Conservation (phyloP, 371 early-diverging fungal species). For the Funneliformis caledonium region DNA sequence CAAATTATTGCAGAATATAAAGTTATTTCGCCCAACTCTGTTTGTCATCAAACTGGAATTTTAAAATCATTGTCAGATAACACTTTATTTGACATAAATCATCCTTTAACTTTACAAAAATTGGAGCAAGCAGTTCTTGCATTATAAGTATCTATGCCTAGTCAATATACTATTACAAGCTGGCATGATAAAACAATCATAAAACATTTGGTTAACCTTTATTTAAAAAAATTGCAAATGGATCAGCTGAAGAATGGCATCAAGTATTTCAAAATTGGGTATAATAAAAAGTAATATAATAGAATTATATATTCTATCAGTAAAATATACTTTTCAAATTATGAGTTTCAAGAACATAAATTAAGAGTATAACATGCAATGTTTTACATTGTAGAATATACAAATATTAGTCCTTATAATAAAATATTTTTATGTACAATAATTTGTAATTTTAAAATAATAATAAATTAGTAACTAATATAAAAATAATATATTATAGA, state of each 20-base stretch:
- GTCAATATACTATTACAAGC: background rate
- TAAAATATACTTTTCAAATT: background rate
- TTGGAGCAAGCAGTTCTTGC: background rate
- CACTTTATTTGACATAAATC: background rate
- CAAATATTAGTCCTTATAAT: background rate
- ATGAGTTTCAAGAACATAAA: background rate
- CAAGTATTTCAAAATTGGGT: background rate
- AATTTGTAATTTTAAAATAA: too few relatives aligned
- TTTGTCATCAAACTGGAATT: background rate
- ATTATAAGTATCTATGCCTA: background rate
- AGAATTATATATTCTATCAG: background rate
- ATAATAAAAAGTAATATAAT: background rate
- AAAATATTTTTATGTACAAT: too few relatives aligned
- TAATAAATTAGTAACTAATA: too few relatives aligned
- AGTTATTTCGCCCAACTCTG: background rate
- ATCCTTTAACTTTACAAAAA: background rate
- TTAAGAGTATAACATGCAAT: background rate
- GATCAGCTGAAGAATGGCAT: background rate
- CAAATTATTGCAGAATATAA: slow-evolving; percentile 6
- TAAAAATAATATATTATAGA: too few relatives aligned
- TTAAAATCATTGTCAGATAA: background rate
- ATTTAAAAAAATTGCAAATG: background rate
- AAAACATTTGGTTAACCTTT: background rate
- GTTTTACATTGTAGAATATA: background rate
- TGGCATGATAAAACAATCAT: slow-evolving; percentile 6